Percentiles rank a stretch among this genome's conserved stretches.
Evolutionary conservation across 164 flowering plant genomes (phyloP).

Genomic region (Cinnamomum micranthum): DNA sequence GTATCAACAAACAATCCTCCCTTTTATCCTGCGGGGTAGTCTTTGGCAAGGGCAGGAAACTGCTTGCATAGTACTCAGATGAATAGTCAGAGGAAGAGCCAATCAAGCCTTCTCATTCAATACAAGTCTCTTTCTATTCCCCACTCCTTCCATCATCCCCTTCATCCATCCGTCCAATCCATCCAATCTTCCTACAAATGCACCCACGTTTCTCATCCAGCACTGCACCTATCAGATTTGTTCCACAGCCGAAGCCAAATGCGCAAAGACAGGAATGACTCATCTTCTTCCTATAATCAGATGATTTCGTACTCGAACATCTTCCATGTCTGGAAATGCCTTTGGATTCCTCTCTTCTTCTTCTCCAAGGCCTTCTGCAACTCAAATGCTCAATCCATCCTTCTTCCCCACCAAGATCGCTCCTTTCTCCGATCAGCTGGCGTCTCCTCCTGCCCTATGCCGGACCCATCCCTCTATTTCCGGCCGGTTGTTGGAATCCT

Average conservation of each 20-base stretch:
- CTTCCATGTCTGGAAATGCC: conserved; percentile 34
- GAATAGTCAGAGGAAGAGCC: no score
- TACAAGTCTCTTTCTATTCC: no score
- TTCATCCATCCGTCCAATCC: no score
- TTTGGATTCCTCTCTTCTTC: conserved; percentile 50
- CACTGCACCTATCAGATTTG: neutral
- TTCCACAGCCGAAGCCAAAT: conserved; percentile 10
- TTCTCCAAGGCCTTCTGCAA: conserved; percentile 24
- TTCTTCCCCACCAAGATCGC: conserved; percentile 26
- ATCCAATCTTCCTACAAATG: no score
- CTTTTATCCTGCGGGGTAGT: no score
- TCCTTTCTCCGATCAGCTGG: conserved; percentile 2
- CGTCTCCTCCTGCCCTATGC: conserved; percentile 33
- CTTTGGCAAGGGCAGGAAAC: no score
- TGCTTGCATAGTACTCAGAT: no score
- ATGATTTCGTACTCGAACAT: neutral
- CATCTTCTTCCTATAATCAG: conserved; percentile 8
- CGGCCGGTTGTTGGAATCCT: conserved; percentile 90
- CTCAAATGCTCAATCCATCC: conserved; percentile 36
- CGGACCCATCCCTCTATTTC: conserved; percentile 53
- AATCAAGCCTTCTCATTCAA: no score
- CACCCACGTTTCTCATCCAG: no score
- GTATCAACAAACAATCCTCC: no score
- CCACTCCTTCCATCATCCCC: no score
- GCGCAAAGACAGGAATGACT: conserved; percentile 8